A percentile compares a stretch with the other conserved stretches of the same genome.
Evolutionary conservation across 2,329 filamentous ascomycete genomes (phyloP).

Genomic region (Curvularia sp.): DNA sequence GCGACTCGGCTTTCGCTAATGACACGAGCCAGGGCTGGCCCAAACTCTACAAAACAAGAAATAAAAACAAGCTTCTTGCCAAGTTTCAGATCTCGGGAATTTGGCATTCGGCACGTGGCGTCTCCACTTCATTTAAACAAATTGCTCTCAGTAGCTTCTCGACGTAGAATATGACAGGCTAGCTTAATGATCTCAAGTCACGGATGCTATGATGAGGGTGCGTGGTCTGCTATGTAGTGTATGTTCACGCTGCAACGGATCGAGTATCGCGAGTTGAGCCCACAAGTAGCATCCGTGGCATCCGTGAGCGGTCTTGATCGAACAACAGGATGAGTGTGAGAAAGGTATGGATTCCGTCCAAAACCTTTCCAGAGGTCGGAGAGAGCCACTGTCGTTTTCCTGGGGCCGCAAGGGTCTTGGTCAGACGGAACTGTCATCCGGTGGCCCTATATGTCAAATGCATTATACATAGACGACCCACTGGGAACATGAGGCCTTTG

Average conservation of each 20-base stretch:
- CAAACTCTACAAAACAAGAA: background rate
- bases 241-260: background rate
- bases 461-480: constrained; percentile 10
- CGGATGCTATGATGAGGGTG: background rate
- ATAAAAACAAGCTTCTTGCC: constrained; percentile 17
- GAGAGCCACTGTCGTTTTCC: background rate
- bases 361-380: background rate
- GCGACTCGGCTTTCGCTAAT: background rate
- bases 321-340: background rate
- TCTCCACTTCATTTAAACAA: constrained; percentile 19
- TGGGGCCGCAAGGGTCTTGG: background rate
- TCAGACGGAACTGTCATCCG: constrained; percentile 11
- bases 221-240: background rate
- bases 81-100: constrained; percentile 4
- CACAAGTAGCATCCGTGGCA: background rate
- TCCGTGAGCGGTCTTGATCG: background rate
- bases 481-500: background rate
- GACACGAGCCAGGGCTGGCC: background rate
- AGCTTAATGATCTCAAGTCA: constrained; percentile 1
- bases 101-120: constrained; percentile 11
- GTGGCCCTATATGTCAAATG: constrained; percentile 11
- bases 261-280: background rate
- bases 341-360: background rate
- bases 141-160: constrained; percentile 16
- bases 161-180: constrained; percentile 4